Base-by-base conservation (phyloP, 2,329 filamentous ascomycete species). In the Xylariaceae sp. region DNA sequence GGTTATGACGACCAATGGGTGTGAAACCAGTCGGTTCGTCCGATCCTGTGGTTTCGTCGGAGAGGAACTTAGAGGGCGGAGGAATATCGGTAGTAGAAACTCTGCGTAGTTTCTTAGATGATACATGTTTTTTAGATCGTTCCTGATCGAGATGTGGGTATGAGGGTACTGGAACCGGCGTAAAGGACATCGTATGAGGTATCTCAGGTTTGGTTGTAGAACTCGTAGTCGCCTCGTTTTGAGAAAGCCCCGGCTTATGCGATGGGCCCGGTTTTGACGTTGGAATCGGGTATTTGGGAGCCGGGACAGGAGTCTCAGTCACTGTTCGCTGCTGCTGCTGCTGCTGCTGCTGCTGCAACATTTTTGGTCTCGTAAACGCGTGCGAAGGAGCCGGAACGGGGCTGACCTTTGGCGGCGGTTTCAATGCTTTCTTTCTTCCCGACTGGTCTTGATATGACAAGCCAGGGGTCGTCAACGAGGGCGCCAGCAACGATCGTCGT, bases 21-120 rank as follows among this genome's bases (percentile, higher is more conserved):
- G 65, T 68, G 48, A 68, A 69, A 37, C 65, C 57, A 48, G 55
- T 52, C 47, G 12, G 35, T 19, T 50, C 32, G 12, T n/a, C 39
- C 47, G 53, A 8, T 8, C 8, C 19, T 2, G 3, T 34, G n/a
- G 27, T 30, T 26, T 7, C 4, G 26, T 47, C 43, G 42, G 19
- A 3, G 8, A 27, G 1, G 5, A 49, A 50, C 9, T 51, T 56
- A 19, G n/a, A 29, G 26, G 46, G 48, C 11, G 46, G 51, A 27
- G 35, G 47, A 37, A 32, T 19, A 27, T 9, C 30, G 7, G 47
- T 51, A 8, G n/a, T 26, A 32, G 34, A 45, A 6, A 53, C 32
- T 12, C 29, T 44, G 19, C 41, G 54, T 37, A 35, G 26, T 37
- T 30, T 39, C 7, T 50, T 45, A 29, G 32, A n/a, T 27, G 35